Percentiles rank a stretch among this genome's conserved stretches.
phyloP scores from a whole-genome alignment of 176 grass and related monocot genomes.

The Thinopyrum elongatum region DNA sequence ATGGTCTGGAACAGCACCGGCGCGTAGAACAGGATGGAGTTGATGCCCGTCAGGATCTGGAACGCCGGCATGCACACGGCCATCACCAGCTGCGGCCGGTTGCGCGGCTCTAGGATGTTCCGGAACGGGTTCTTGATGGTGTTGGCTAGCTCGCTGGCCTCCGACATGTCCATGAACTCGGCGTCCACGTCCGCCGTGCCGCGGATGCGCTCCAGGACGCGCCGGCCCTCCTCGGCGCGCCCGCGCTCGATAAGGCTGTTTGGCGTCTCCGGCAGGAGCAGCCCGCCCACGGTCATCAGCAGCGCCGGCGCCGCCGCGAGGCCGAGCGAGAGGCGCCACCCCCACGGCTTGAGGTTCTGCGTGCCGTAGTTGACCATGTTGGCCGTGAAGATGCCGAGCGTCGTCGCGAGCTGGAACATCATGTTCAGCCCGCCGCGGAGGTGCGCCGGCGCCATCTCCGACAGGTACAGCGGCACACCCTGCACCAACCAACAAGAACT shows the following conservation, averaged over 20 bases:
- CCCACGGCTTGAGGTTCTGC: conserved; percentile 77
- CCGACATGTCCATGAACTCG: conserved; percentile 79
- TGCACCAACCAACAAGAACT: background rate
- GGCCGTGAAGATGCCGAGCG: conserved; percentile 86
- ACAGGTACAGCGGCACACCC: conserved; percentile 87
- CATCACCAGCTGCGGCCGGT: conserved; percentile 89
- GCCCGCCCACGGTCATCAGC: conserved; percentile 72
- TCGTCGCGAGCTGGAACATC: conserved; percentile 98
- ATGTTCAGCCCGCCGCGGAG: conserved; percentile 90
- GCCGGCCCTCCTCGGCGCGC: conserved; percentile 47
- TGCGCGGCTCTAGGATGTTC: conserved; percentile 68
- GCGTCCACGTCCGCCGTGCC: conserved; percentile 74
- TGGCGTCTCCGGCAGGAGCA: conserved; percentile 85
- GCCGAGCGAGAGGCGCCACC: conserved; percentile 88
- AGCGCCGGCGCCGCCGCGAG: conserved; percentile 67
- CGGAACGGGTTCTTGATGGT: conserved; percentile 83
- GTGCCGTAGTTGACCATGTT: conserved; percentile 99
- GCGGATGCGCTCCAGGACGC: conserved; percentile 69
- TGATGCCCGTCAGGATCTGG: conserved; percentile 88
- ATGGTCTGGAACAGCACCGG: conserved; percentile 88
- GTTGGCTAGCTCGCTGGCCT: conserved; percentile 82
- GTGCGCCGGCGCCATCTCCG: conserved; percentile 93
- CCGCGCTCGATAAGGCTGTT: conserved; percentile 89
- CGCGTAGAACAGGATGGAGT: conserved; percentile 93
- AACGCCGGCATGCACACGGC: conserved; percentile 88